A percentile compares a stretch with the other conserved stretches of the same genome.
These are phyloP conservation scores for Leccinum uliginosum DNA, from an alignment of 768 basidiomycete genomes.

Conservation along the genomic window DNA sequence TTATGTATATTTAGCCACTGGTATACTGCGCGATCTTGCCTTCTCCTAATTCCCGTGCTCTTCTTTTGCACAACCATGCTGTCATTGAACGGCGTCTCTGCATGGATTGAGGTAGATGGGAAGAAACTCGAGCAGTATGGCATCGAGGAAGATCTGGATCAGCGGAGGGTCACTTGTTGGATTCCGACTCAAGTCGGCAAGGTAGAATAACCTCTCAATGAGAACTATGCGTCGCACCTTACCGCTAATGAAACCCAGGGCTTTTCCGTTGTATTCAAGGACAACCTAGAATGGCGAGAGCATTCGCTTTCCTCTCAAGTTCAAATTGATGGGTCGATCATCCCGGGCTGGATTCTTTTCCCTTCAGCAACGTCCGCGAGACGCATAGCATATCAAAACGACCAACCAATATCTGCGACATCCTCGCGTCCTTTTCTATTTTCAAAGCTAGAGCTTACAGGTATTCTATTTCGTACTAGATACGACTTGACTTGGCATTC, in stretches of 20 bases:
- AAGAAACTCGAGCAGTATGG: constrained; percentile 24
- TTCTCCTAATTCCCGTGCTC: not conserved
- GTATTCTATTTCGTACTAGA: constrained; percentile 11
- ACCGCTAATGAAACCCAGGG: constrained; percentile 10
- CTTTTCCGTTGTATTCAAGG: constrained; percentile 25
- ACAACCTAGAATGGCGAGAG: constrained; percentile 4
- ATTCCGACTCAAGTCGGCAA: constrained; percentile 25
- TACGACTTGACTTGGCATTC: not conserved
- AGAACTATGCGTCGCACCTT: not conserved
- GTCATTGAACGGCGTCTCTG: constrained; percentile 16
- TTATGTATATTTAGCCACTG: not conserved
- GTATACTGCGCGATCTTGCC: not conserved
- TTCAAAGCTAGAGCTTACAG: constrained; percentile 26
- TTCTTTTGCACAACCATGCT: constrained; percentile 15
- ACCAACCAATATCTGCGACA: constrained; percentile 10
- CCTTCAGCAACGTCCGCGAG: not conserved
- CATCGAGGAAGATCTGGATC: constrained; percentile 14
- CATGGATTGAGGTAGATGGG: constrained; percentile 29
- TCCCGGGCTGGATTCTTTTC: constrained; percentile 4
- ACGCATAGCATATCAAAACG: constrained; percentile 7
- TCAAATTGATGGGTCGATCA: constrained; percentile 18
- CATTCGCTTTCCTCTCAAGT: constrained; percentile 5
- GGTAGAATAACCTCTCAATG: constrained; percentile 7
- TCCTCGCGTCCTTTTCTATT: constrained; percentile 22
- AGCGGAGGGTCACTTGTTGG: constrained; percentile 27